Evolutionary conservation across 2,329 filamentous ascomycete genomes (phyloP).

Genomic region (Alternaria incomplexa): DNA sequence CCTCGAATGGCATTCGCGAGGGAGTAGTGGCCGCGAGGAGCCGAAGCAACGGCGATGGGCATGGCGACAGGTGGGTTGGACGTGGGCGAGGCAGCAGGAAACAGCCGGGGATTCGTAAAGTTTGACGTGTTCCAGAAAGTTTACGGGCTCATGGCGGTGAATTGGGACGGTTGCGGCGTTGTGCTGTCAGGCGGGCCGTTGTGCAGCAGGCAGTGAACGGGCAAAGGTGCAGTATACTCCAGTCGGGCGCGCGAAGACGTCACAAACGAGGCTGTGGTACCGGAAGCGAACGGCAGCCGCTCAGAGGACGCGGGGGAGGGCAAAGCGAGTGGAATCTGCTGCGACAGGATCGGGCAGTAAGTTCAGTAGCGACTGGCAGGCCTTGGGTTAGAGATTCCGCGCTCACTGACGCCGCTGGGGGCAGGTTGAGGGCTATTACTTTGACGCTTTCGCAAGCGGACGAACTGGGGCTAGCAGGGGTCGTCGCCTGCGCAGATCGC

Average conservation of each 20-base stretch:
- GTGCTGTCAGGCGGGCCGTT: conserved; percentile 22
- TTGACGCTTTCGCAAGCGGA: conserved; percentile 24
- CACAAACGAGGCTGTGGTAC: conserved; percentile 21
- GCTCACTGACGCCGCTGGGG: conserved; percentile 19
- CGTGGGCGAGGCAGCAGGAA: neutral
- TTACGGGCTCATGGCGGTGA: conserved; percentile 29
- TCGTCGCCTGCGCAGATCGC: conserved; percentile 19
- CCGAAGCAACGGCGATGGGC: conserved; percentile 41
- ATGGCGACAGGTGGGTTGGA: conserved; percentile 27
- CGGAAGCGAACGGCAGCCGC: conserved; percentile 19
- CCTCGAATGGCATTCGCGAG: conserved; percentile 39
- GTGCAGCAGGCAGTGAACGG: conserved; percentile 10
- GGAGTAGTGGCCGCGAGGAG: conserved; percentile 37
- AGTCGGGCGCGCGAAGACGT: conserved; percentile 24
- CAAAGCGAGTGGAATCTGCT: conserved; percentile 12
- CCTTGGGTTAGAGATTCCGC: conserved; percentile 18
- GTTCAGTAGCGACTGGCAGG: conserved; percentile 25
- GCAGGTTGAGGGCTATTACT: conserved; percentile 16
- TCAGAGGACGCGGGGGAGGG: neutral
- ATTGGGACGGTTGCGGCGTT: conserved; percentile 21
- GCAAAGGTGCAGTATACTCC: neutral
- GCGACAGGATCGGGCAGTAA: neutral
- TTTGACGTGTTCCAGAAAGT: conserved; percentile 3
- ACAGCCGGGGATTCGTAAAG: neutral
- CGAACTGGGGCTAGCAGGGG: conserved; percentile 33